phyloP scores from a whole-genome alignment of 352 stramenopile genomes.

The Phytophthora rubi region DNA sequence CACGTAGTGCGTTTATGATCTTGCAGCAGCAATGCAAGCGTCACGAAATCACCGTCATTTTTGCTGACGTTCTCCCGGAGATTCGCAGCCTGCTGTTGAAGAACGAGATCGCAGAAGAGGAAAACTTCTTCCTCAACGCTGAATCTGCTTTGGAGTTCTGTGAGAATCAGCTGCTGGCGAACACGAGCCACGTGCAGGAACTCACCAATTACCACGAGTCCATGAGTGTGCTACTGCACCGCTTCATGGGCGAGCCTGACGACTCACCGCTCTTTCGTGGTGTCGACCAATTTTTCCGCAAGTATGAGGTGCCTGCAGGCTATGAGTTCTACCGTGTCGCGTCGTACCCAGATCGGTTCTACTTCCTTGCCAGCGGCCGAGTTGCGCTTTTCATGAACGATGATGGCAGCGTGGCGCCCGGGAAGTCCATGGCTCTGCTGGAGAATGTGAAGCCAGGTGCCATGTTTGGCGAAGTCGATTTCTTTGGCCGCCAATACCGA shows the following conservation, averaged over 20 bases:
- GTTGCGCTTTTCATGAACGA: conserved; percentile 83
- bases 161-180: conserved; percentile 66
- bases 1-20: conserved; percentile 85
- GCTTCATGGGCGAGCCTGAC: conserved; percentile 81
- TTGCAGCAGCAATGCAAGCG: conserved; percentile 81
- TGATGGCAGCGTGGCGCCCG: conserved; percentile 55
- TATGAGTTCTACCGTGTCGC: conserved; percentile 81
- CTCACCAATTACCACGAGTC: conserved; percentile 49
- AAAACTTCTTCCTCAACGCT: conserved; percentile 70
- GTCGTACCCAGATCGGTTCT: conserved; percentile 69
- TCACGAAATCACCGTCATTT: conserved; percentile 72
- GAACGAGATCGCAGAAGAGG: conserved; percentile 78
- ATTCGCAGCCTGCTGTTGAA: conserved; percentile 68
- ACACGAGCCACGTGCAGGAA: conserved; percentile 42
- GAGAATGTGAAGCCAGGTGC: conserved; percentile 77
- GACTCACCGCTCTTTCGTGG: conserved; percentile 69
- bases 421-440: conserved; percentile 59
- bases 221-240: conserved; percentile 74
- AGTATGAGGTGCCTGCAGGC: conserved; percentile 55
- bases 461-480: conserved; percentile 90
- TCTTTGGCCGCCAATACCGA: conserved; percentile 77
- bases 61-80: conserved; percentile 71
- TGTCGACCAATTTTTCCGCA: conserved; percentile 70
- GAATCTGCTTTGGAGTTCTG: conserved; percentile 82
- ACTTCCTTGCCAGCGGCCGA: conserved; percentile 76